These are phyloP conservation scores for Metarhizium robertsii DNA, from an alignment of 2,329 filamentous ascomycete genomes.

Conservation along the genomic window DNA sequence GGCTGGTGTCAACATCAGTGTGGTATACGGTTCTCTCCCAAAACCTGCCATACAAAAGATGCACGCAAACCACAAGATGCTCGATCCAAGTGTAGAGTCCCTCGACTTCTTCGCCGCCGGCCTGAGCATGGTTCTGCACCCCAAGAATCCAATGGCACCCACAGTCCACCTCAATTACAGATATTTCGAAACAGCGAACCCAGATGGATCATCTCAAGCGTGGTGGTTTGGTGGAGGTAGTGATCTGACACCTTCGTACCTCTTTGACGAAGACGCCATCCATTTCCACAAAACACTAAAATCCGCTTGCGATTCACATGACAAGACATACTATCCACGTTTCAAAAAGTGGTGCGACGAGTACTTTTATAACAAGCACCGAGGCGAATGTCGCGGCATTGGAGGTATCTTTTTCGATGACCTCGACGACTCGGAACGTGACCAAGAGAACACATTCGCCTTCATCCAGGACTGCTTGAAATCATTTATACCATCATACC, in stretches of 20 bases:
- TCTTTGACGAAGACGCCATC: slow-evolving; percentile 94
- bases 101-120: slow-evolving; percentile 94
- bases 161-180: slow-evolving; percentile 98
- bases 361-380: slow-evolving; percentile 92
- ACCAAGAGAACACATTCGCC: slow-evolving; percentile 80
- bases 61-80: slow-evolving; percentile 88
- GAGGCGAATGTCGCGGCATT: slow-evolving; percentile 75
- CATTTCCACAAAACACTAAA: slow-evolving; percentile 96
- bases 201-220: slow-evolving; percentile 69
- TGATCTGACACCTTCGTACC: slow-evolving; percentile 84
- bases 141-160: slow-evolving; percentile 90
- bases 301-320: slow-evolving; percentile 84
- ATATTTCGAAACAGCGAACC: slow-evolving; percentile 92
- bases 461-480: slow-evolving; percentile 80
- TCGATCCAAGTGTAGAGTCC: slow-evolving; percentile 68
- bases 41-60: slow-evolving; percentile 84
- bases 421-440: slow-evolving; percentile 76
- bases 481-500: slow-evolving; percentile 81
- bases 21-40: slow-evolving; percentile 88
- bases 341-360: slow-evolving; percentile 99
- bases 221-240: slow-evolving; percentile 99
- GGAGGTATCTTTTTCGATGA: slow-evolving; percentile 99
- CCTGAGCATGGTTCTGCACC: slow-evolving; percentile 86
- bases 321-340: slow-evolving; percentile 80
- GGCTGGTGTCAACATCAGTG: slow-evolving; percentile 86